A percentile compares a stretch with the other conserved stretches of the same genome.
Conservation (phyloP, 192 early-diverging fungal species). For the Coemansia sp. region DNA sequence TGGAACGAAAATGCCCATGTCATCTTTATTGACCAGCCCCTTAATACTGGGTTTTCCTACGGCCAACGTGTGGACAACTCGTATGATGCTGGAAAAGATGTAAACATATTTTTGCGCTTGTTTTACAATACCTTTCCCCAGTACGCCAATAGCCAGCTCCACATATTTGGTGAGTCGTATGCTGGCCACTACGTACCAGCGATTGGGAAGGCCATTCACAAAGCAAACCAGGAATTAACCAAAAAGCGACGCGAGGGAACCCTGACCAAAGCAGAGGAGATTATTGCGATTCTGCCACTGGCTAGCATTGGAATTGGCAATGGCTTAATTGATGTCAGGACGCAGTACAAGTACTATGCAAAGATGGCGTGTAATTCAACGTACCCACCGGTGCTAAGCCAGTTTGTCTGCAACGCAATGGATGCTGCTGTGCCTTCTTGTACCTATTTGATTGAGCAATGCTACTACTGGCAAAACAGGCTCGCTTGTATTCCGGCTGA, state of each 20-base stretch:
- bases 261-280: conserved; percentile 25
- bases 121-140: conserved; percentile 83
- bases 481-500: conserved; percentile 79
- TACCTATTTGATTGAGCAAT: conserved; percentile 67
- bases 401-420: conserved; percentile 75
- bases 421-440: conserved; percentile 70
- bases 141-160: conserved; percentile 75
- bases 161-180: conserved; percentile 85
- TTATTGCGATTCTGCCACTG: conserved; percentile 63
- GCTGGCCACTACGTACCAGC: conserved; percentile 95
- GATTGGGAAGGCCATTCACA: conserved; percentile 76
- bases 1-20: conserved; percentile 93
- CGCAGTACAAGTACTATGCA: conserved; percentile 87
- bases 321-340: conserved; percentile 81
- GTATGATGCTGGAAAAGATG: conserved; percentile 78
- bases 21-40: conserved; percentile 84
- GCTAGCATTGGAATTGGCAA: conserved; percentile 85
- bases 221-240: conserved; percentile 63
- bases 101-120: conserved; percentile 89
- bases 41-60: conserved; percentile 90
- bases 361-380: conserved; percentile 70
- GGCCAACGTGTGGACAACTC: conserved; percentile 70
- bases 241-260: conserved; percentile 10
- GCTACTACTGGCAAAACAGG: conserved; percentile 79
- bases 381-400: conserved; percentile 75